phyloP scores from a whole-genome alignment of 208 protist species.

The Herpetomonas muscarum region DNA sequence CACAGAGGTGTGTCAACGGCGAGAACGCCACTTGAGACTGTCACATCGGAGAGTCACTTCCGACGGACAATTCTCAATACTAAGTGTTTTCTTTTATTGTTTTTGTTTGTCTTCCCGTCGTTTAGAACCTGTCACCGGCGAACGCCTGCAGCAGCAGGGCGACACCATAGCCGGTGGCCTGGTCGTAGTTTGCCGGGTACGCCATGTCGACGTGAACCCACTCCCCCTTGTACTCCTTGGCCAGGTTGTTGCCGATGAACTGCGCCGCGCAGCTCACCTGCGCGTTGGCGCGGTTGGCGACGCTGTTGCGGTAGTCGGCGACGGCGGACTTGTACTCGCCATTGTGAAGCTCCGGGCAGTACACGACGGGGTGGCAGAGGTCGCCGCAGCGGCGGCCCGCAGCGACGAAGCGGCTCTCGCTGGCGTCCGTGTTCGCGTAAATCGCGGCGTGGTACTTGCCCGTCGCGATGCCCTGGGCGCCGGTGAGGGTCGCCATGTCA shows the following conservation, averaged over 20 bases:
- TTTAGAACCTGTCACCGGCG: conserved; percentile 22
- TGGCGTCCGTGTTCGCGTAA: conserved; percentile 69
- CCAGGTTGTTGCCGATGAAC: conserved; percentile 74
- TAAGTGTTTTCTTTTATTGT: neutral
- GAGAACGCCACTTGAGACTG: neutral
- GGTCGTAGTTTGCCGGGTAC: conserved; percentile 47
- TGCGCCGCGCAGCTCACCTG: conserved; percentile 73
- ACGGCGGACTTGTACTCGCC: conserved; percentile 61
- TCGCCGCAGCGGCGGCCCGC: conserved; percentile 64
- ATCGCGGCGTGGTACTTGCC: conserved; percentile 77
- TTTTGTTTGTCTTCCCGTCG: neutral
- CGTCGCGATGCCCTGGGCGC: conserved; percentile 83
- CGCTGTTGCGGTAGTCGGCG: conserved; percentile 76
- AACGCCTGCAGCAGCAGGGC: conserved; percentile 56
- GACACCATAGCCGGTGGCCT: conserved; percentile 78
- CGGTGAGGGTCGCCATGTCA: conserved; percentile 92
- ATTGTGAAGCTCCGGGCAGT: conserved; percentile 85
- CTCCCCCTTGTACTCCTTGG: conserved; percentile 52
- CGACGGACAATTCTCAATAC: too few relatives aligned
- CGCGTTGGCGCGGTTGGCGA: conserved; percentile 63
- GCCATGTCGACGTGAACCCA: conserved; percentile 90
- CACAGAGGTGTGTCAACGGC: neutral
- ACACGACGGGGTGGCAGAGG: conserved; percentile 82
- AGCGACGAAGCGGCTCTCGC: conserved; percentile 46
- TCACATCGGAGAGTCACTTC: too few relatives aligned